Percentiles rank a stretch among this genome's conserved stretches.
Conservation (phyloP, 768 basidiomycete genomes). For the Auriscalpium orientale region DNA sequence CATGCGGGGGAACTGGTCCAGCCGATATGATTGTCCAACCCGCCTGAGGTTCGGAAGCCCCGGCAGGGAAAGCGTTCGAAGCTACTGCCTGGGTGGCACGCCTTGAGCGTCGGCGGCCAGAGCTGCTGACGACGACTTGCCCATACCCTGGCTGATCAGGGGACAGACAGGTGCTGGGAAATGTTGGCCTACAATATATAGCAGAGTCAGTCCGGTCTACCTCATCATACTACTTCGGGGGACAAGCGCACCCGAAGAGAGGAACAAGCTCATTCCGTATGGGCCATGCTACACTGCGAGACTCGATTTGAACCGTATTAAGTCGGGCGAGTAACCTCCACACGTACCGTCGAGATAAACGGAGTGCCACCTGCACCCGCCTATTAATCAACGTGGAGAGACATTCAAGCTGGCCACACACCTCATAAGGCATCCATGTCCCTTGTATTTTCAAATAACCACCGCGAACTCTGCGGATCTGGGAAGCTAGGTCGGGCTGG, state of each 20-base stretch:
- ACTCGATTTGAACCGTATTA: conserved; percentile 8
- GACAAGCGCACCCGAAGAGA: conserved; percentile 64
- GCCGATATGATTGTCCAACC: conserved; percentile 15
- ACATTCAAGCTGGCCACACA: conserved; percentile 24
- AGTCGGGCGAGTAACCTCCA: neutral
- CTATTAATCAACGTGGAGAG: conserved; percentile 4
- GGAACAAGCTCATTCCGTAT: conserved; percentile 82
- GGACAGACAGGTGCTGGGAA: conserved; percentile 75
- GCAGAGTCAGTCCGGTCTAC: neutral
- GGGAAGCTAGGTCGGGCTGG: conserved; percentile 77
- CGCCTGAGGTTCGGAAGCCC: conserved; percentile 8
- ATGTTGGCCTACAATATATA: conserved; percentile 55
- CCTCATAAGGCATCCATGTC: conserved; percentile 92
- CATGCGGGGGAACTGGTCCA: conserved; percentile 8
- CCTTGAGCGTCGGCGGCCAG: conserved; percentile 11
- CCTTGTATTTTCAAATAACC: conserved; percentile 90
- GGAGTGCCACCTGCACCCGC: conserved; percentile 57
- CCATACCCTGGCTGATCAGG: conserved; percentile 86
- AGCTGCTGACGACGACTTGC: conserved; percentile 53
- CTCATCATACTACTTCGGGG: neutral
- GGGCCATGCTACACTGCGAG: conserved; percentile 74
- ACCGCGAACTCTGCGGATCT: conserved; percentile 77
- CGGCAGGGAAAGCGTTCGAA: conserved; percentile 1
- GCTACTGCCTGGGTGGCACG: conserved; percentile 10
- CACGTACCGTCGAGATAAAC: conserved; percentile 69